These are phyloP conservation scores for Collybia nuda DNA, from an alignment of 768 basidiomycete genomes.

Conservation along the genomic window DNA sequence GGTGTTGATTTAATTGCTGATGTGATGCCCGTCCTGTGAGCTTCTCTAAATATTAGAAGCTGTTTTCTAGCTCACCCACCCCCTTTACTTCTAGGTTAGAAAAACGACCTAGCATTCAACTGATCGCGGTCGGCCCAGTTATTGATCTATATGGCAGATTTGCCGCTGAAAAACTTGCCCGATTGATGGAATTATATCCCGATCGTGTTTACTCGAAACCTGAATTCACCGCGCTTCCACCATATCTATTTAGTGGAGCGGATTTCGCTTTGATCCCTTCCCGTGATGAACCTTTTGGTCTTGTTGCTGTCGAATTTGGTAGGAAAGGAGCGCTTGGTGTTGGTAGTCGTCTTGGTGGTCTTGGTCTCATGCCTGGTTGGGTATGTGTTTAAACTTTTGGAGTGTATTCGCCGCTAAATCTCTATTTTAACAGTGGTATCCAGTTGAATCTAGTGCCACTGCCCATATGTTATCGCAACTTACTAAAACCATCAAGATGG, in stretches of 20 bases:
- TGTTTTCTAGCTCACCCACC: constrained; percentile 3
- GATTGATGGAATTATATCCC: constrained; percentile 94
- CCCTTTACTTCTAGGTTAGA: constrained; percentile 59
- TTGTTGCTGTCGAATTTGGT: constrained; percentile 96
- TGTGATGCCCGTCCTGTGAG: constrained; percentile 86
- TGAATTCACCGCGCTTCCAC: constrained; percentile 92
- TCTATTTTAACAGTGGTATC: constrained; percentile 75
- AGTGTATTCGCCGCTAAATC: constrained; percentile 4
- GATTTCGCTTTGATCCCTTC: constrained; percentile 96
- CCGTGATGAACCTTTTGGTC: constrained; percentile 93
- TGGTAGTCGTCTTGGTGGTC: constrained; percentile 89
- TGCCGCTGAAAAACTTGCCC: constrained; percentile 89
- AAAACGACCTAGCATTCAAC: constrained; percentile 82
- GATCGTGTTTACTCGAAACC: constrained; percentile 95
- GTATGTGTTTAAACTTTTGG: constrained; percentile 41
- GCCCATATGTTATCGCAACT: constrained; percentile 94
- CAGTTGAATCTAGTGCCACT: constrained; percentile 90
- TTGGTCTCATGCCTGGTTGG: constrained; percentile 98
- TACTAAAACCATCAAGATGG: constrained; percentile 93
- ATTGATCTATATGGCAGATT: constrained; percentile 95
- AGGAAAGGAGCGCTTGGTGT: constrained; percentile 96
- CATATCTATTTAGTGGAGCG: constrained; percentile 91
- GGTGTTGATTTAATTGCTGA: constrained; percentile 97
- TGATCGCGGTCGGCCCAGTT: constrained; percentile 90
- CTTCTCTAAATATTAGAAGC: constrained; percentile 15